Evolutionary conservation across 1,284 basidiomycete genomes (phyloP).

Genomic region (Ceratobasidium papillatum): DNA sequence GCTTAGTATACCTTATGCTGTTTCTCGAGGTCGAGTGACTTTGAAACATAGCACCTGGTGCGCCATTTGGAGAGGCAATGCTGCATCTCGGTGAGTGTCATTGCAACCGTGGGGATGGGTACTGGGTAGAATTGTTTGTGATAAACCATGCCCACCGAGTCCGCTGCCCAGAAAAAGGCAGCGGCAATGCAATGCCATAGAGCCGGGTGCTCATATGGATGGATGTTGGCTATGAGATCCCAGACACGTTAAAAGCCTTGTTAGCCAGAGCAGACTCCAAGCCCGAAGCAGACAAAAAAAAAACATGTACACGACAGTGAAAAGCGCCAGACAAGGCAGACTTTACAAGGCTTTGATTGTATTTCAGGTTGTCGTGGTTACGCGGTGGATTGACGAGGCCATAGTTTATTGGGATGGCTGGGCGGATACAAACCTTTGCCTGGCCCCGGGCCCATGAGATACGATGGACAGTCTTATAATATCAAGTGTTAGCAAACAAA

Average conservation of each 20-base stretch:
- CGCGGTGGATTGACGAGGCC: no score
- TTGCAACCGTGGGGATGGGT: conserved; percentile 16
- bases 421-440: no score
- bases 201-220: not conserved
- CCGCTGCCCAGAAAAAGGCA: not conserved
- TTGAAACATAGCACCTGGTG: not conserved
- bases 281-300: not conserved
- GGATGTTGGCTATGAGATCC: not conserved
- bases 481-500: no score
- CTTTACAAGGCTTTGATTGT: no score
- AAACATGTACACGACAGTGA: not conserved
- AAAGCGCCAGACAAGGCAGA: no score
- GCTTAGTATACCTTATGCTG: conserved; percentile 4
- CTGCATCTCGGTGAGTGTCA: conserved; percentile 14
- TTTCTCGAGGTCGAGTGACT: not conserved
- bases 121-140: conserved; percentile 10
- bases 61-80: conserved; percentile 19
- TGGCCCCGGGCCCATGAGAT: no score
- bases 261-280: not conserved
- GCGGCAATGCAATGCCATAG: not conserved
- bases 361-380: no score
- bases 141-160: conserved; percentile 1
- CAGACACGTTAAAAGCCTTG: not conserved
- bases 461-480: no score
- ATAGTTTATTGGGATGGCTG: no score